A percentile compares a stretch with the other conserved stretches of the same genome.
Conservation (phyloP, 2,329 filamentous ascomycete genomes). For the Pseudonectria buxi region DNA sequence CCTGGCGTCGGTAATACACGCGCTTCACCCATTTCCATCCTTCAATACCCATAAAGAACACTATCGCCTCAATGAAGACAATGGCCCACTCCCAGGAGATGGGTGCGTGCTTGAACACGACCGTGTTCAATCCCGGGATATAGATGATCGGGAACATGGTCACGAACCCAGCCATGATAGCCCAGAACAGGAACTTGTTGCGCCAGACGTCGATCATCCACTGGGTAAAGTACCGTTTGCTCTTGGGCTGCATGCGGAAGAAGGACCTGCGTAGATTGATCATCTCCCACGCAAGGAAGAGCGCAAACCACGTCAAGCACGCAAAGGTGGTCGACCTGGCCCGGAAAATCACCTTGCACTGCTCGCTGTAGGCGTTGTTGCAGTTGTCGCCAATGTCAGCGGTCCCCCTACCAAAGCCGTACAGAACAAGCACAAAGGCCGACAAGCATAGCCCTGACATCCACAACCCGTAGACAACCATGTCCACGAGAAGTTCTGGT, state of each 20-base stretch:
- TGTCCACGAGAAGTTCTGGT: conserved; percentile 56
- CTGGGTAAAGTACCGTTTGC: conserved; percentile 54
- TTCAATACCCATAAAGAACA: conserved; percentile 55
- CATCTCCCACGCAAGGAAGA: conserved; percentile 73
- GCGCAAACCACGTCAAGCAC: conserved; percentile 65
- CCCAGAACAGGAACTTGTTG: conserved; percentile 64
- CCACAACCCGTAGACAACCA: conserved; percentile 61
- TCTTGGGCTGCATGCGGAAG: conserved; percentile 63
- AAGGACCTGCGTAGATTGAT: conserved; percentile 63
- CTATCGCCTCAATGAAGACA: conserved; percentile 43
- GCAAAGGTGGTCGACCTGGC: conserved; percentile 67
- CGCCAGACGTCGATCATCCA: conserved; percentile 62
- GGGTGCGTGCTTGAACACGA: conserved; percentile 50
- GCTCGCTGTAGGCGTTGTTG: conserved; percentile 47
- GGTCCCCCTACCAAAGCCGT: conserved; percentile 38
- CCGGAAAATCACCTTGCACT: conserved; percentile 57
- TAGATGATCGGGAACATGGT: conserved; percentile 47
- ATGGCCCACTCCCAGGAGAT: conserved; percentile 58
- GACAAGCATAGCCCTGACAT: conserved; percentile 53
- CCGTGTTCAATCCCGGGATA: conserved; percentile 50
- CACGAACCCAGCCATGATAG: conserved; percentile 41
- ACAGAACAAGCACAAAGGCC: conserved; percentile 47
- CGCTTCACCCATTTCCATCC: conserved; percentile 53
- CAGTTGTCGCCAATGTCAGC: conserved; percentile 51
- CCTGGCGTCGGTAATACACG: conserved; percentile 29